Evolutionary conservation across 805 yeast genomes (phyloP).

Genomic region (Cyberlindnera mrakii): DNA sequence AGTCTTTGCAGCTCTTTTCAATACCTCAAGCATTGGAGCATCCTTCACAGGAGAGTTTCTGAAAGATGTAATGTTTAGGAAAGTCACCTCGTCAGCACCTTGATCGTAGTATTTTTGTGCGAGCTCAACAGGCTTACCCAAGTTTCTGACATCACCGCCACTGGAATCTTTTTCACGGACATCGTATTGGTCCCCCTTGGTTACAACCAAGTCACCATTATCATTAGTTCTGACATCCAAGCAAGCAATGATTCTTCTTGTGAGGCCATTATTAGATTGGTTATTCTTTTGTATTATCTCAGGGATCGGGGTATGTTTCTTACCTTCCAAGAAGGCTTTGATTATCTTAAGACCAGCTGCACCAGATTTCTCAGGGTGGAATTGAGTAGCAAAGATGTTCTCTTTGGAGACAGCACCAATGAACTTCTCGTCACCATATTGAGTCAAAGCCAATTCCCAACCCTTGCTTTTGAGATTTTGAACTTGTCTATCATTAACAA

Average conservation of each 20-base stretch:
- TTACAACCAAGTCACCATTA: slow-evolving; percentile 90
- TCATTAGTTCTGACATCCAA: slow-evolving; percentile 95
- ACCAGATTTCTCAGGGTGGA: slow-evolving; percentile 99
- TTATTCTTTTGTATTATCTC: slow-evolving; percentile 24
- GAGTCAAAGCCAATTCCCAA: slow-evolving; percentile 72
- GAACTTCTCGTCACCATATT: slow-evolving; percentile 73
- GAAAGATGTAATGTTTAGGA: slow-evolving; percentile 91
- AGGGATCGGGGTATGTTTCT: slow-evolving; percentile 15
- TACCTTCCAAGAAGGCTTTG: slow-evolving; percentile 55
- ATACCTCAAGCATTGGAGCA: slow-evolving; percentile 91
- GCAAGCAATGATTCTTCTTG: slow-evolving; percentile 92
- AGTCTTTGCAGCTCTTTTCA: slow-evolving; percentile 75
- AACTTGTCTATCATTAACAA: slow-evolving; percentile 37
- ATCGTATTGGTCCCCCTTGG: slow-evolving; percentile 98
- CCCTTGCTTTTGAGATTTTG: slow-evolving; percentile 31
- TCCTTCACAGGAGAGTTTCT: slow-evolving; percentile 90
- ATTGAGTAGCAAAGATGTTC: slow-evolving; percentile 91
- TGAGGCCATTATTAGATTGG: slow-evolving; percentile 54
- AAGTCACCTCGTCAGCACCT: slow-evolving; percentile 97
- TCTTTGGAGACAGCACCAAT: slow-evolving; percentile 75
- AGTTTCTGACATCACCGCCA: slow-evolving; percentile 69
- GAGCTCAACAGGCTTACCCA: slow-evolving; percentile 94
- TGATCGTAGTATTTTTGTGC: slow-evolving; percentile 87
- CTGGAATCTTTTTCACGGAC: slow-evolving; percentile 71
- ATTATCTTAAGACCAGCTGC: slow-evolving; percentile 78